Evolutionary conservation across 2,329 filamentous ascomycete genomes (phyloP).

Genomic region (Talaromyces sp.): DNA sequence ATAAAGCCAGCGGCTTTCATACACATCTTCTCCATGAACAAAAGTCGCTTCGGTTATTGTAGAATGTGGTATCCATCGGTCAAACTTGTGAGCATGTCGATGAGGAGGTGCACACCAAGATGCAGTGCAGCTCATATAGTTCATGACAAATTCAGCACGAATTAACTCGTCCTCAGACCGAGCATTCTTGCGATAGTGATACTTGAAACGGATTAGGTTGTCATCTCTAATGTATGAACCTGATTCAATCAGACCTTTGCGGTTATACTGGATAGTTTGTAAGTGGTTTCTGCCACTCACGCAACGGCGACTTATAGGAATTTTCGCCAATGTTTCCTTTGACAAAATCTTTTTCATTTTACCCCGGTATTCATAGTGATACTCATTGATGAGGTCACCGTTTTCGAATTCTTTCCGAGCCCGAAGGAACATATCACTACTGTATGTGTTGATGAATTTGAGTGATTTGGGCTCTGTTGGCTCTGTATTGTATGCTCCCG

Average conservation of each 20-base stretch:
- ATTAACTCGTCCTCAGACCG: constrained; percentile 54
- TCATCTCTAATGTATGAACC: constrained; percentile 52
- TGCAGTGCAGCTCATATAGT: constrained; percentile 51
- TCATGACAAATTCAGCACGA: constrained; percentile 51
- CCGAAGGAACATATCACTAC: constrained; percentile 41
- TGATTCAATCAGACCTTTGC: constrained; percentile 49
- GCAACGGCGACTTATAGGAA: constrained; percentile 46
- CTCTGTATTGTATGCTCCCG: constrained; percentile 40
- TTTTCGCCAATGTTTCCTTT: constrained; percentile 25
- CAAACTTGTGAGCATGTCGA: constrained; percentile 47
- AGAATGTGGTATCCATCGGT: constrained; percentile 53
- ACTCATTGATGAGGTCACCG: constrained; percentile 42
- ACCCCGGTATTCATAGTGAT: constrained; percentile 44
- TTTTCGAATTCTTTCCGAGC: constrained; percentile 44
- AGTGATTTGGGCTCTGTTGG: constrained; percentile 40
- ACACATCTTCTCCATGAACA: constrained; percentile 49
- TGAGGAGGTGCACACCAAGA: constrained; percentile 52
- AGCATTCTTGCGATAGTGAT: constrained; percentile 52
- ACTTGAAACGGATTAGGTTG: constrained; percentile 52
- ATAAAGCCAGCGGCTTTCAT: constrained; percentile 48
- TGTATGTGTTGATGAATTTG: constrained; percentile 46
- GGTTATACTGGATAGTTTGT: constrained; percentile 49
- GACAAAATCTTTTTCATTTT: constrained; percentile 24
- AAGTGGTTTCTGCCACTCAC: constrained; percentile 42
- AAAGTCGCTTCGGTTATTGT: constrained; percentile 54